Evolutionary conservation across 1,284 basidiomycete species (phyloP).

Genomic region (Sporisorium exsertum): DNA sequence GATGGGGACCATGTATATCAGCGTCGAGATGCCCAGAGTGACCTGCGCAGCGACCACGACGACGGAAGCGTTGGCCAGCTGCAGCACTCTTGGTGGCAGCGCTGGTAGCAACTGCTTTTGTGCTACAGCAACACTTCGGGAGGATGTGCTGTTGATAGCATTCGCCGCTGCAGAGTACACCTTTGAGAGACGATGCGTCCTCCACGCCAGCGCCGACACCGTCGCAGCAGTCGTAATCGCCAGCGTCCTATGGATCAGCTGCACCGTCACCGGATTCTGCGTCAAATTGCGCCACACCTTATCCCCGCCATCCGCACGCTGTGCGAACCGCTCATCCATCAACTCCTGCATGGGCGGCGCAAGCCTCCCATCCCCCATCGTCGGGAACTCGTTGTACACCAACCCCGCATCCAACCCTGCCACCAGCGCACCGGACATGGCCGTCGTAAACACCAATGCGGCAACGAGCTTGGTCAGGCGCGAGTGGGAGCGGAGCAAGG

Average conservation of each 20-base stretch:
- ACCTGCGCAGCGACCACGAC: slow-evolving; percentile 88
- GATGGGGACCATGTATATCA: slow-evolving; percentile 92
- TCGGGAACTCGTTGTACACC: slow-evolving; percentile 96
- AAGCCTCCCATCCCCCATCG: slow-evolving; percentile 86
- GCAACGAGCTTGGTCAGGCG: slow-evolving; percentile 48
- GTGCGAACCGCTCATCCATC: slow-evolving; percentile 72
- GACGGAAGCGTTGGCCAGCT: slow-evolving; percentile 78
- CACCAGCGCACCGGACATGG: slow-evolving; percentile 94
- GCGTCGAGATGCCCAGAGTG: slow-evolving; percentile 87
- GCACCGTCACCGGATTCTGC: slow-evolving; percentile 97
- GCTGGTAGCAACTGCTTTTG: slow-evolving; percentile 72
- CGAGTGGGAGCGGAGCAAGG: slow-evolving; percentile 47
- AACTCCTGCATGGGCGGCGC: slow-evolving; percentile 87
- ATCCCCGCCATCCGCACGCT: slow-evolving; percentile 76
- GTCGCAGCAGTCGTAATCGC: slow-evolving; percentile 71
- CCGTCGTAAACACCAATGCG: slow-evolving; percentile 74
- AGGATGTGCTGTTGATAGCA: neutral
- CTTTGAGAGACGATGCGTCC: slow-evolving; percentile 74
- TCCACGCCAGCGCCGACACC: slow-evolving; percentile 21
- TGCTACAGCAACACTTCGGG: neutral
- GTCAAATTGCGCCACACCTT: slow-evolving; percentile 86
- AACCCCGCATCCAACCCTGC: slow-evolving; percentile 97
- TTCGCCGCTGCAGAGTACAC: slow-evolving; percentile 8
- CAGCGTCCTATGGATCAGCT: slow-evolving; percentile 93
- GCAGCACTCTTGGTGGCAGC: slow-evolving; percentile 79